phyloP scores from a whole-genome alignment of 768 basidiomycete species.

The Russula abietina region DNA sequence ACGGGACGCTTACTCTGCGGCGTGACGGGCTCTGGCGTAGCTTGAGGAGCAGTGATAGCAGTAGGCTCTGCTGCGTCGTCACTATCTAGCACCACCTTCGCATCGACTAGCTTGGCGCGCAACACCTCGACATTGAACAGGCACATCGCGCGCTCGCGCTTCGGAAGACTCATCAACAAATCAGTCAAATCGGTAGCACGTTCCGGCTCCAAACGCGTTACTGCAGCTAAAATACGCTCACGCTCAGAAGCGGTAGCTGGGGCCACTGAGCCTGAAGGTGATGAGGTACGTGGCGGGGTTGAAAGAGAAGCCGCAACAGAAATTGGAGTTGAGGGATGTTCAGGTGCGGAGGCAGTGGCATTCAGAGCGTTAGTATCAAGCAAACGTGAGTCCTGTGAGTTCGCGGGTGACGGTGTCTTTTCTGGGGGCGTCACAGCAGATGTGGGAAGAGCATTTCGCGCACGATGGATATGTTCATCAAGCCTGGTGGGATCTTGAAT shows the following conservation, averaged over 20 bases:
- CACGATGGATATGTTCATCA: constrained; percentile 51
- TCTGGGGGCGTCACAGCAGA: constrained; percentile 39
- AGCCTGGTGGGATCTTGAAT: constrained; percentile 67
- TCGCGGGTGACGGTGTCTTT: constrained; percentile 50
- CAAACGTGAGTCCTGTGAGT: constrained; percentile 67
- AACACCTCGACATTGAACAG: constrained; percentile 82
- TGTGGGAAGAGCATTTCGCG: constrained; percentile 27
- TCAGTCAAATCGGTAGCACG: constrained; percentile 64
- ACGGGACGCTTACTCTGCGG: constrained; percentile 51
- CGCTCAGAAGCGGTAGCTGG: constrained; percentile 52
- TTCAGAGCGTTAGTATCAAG: constrained; percentile 56
- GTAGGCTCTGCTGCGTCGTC: constrained; percentile 48
- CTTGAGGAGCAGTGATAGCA: constrained; percentile 31
- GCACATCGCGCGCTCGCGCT: constrained; percentile 86
- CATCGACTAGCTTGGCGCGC: constrained; percentile 70
- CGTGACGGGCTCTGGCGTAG: constrained; percentile 40
- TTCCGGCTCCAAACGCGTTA: constrained; percentile 55
- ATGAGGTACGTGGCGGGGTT: constrained; percentile 79
- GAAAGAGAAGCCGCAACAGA: constrained; percentile 70
- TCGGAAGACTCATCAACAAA: constrained; percentile 78
- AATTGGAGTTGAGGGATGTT: constrained; percentile 82
- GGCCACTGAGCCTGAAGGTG: constrained; percentile 58
- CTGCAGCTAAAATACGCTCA: constrained; percentile 65
- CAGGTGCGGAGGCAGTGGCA: constrained; percentile 83
- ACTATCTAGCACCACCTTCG: constrained; percentile 73